Evolutionary conservation across 106 monocot species (phyloP).

Genomic region (Alisma plantagoaquatica): DNA sequence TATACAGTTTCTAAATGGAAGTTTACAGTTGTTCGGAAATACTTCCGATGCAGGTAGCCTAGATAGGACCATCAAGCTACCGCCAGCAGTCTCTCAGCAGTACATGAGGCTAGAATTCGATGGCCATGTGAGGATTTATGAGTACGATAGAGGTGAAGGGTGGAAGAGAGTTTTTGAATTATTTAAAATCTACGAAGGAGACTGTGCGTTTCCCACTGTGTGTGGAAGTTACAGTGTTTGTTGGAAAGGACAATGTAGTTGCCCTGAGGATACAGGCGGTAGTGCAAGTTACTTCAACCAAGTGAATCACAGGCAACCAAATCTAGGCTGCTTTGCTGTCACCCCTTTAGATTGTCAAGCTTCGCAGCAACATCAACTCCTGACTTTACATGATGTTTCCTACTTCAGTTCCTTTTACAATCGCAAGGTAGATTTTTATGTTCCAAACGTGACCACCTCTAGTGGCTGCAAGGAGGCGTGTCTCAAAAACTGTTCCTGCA

Average conservation of each 20-base stretch:
- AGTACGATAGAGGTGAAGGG: conserved; percentile 7
- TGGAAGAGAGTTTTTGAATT: not conserved
- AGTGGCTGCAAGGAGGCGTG: conserved; percentile 31
- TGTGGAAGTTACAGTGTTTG: conserved; percentile 10
- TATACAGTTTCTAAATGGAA: too few relatives aligned
- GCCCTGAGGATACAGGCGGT: not conserved
- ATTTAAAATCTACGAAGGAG: too few relatives aligned
- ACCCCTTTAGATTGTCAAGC: conserved; percentile 1
- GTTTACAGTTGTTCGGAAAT: too few relatives aligned
- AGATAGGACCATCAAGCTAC: too few relatives aligned
- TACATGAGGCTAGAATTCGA: conserved; percentile 37
- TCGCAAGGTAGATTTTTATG: not conserved
- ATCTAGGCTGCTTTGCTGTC: conserved; percentile 1
- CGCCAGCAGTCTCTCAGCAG: conserved; percentile 8
- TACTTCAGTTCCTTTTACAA: conserved; percentile 5
- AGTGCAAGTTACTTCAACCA: too few relatives aligned
- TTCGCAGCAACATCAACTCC: not conserved
- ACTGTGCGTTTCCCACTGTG: conserved; percentile 1
- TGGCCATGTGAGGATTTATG: conserved; percentile 34
- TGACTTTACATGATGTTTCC: not conserved
- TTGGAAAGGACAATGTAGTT: not conserved
- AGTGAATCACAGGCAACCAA: too few relatives aligned
- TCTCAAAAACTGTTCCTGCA: conserved; percentile 15
- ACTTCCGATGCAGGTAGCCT: too few relatives aligned
- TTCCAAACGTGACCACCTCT: not conserved